Base-by-base conservation (phyloP, 495 filamentous ascomycete species). In the Daldinia bambusicola region DNA sequence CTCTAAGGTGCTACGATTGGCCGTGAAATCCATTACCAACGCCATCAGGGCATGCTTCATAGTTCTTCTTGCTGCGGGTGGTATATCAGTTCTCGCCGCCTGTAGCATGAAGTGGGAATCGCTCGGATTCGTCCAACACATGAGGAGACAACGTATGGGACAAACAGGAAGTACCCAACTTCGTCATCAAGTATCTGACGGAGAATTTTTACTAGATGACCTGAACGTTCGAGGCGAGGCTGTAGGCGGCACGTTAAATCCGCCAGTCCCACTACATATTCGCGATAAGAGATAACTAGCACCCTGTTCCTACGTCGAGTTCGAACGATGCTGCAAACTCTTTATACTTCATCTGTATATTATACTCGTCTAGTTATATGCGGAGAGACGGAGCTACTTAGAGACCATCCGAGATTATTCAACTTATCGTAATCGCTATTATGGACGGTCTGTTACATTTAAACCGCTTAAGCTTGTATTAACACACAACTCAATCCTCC, bases 91-190 rank as follows among this genome's bases (percentile, higher is more conserved):
- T 34, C 18, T 66, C 18, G 62, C 63, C 6, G 68, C 63, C 1
- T 57, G 22, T 8, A 20, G 26, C 36, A 71, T 71, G 68, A 62
- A 62, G 26, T 71, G 62, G 62, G 68, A 71, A 32, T 51, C 57
- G 6, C 22, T 71, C 26, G 32, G 45, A 2, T 70, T 70, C 61
- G 50, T 51, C 12, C 22, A 51, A 41, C 30, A 61, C 7, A 20
- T 14, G 14, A 13, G 31, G 8, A n/a, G 41, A 16, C 45, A 53
- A 13, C 22, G 34, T 7, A 4, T 50, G 9, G 7, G 18, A 34
- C 34, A 26, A 43, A 1, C 13, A 36, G 37, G n/a, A 10, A 36
- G 16, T 67, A 18, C 14, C 16, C 30, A 45, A 7, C 56, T 36
- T 16, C 36, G 31, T 14, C 22, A 38, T 20, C 56, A 55, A 40